Percentiles rank a stretch among this genome's conserved stretches.
Conservation (phyloP, 345 rosid species). For the Populus tremula region DNA sequence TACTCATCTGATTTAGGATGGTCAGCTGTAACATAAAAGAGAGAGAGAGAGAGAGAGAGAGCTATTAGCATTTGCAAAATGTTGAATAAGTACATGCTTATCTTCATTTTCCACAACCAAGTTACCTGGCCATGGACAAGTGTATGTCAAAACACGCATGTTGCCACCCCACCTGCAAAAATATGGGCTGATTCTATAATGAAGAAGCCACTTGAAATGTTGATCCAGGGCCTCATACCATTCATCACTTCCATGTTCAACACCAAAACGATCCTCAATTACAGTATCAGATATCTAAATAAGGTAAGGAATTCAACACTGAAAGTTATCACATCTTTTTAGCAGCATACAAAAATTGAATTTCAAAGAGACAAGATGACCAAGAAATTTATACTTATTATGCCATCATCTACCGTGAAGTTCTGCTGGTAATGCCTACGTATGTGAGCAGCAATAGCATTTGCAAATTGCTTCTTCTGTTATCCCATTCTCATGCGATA, state of each 20-base stretch:
- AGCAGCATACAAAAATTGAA: neutral
- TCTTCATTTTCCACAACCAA: neutral
- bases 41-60: neutral
- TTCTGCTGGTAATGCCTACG: neutral
- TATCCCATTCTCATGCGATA: neutral
- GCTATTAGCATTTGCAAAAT: neutral
- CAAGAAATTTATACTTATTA: neutral
- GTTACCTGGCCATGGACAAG: slow-evolving; percentile 97
- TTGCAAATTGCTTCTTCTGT: neutral
- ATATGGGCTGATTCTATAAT: slow-evolving; percentile 86
- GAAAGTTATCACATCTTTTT: neutral
- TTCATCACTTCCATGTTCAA: slow-evolving; percentile 73
- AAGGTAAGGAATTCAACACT: slow-evolving; percentile 30
- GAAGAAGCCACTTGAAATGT: slow-evolving; percentile 97
- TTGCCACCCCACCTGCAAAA: slow-evolving; percentile 90
- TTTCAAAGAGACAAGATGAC: neutral
- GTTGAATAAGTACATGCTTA: neutral
- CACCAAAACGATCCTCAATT: slow-evolving; percentile 93
- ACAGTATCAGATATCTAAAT: slow-evolving; percentile 86
- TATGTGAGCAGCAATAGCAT: neutral
- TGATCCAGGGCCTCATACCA: slow-evolving; percentile 77
- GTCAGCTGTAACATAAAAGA: slow-evolving; percentile 52
- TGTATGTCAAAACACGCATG: slow-evolving; percentile 95
- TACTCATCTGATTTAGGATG: slow-evolving; percentile 91
- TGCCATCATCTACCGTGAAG: neutral